Evolutionary conservation across 768 basidiomycete species (phyloP).

Genomic region (Russula olivacea): DNA sequence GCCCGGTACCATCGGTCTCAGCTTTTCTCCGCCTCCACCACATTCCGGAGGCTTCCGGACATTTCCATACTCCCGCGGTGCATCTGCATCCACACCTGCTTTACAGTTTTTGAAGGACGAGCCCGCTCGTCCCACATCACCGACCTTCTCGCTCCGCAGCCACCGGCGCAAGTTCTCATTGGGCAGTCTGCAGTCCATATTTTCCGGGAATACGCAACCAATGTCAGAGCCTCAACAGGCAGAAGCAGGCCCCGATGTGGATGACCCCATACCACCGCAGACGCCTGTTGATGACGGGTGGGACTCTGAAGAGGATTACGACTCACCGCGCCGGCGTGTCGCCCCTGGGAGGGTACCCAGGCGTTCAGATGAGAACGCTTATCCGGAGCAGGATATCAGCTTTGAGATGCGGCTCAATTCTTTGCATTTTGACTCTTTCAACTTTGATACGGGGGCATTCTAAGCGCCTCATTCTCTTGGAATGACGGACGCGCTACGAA

Average conservation of each 20-base stretch:
- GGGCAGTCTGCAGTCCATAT: slow-evolving; percentile 33
- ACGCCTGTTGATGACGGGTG: slow-evolving; percentile 16
- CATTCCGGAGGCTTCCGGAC: slow-evolving; percentile 7
- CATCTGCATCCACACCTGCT: slow-evolving; percentile 15
- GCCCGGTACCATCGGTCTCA: background rate
- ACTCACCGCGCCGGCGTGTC: slow-evolving; percentile 18
- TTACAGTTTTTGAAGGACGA: slow-evolving; percentile 12
- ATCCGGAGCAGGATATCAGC: slow-evolving; percentile 36
- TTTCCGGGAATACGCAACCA: slow-evolving; percentile 25
- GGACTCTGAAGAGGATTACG: slow-evolving; percentile 20
- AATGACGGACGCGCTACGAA: slow-evolving; percentile 4
- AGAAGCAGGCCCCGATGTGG: background rate
- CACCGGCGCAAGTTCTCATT: slow-evolving; percentile 33
- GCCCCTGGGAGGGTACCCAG: background rate
- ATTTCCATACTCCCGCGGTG: slow-evolving; percentile 14
- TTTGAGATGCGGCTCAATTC: slow-evolving; percentile 68
- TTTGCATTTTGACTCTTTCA: slow-evolving; percentile 64
- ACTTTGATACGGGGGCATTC: slow-evolving; percentile 60
- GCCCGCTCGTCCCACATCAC: slow-evolving; percentile 19
- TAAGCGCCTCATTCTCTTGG: slow-evolving; percentile 24
- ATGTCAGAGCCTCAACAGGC: slow-evolving; percentile 9
- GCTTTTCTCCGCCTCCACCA: background rate
- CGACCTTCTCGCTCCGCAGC: slow-evolving; percentile 28
- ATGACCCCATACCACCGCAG: background rate
- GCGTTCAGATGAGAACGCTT: background rate